A percentile compares a stretch with the other conserved stretches of the same genome.
These are phyloP conservation scores for Colletotrichum sp. DNA, from an alignment of 2,329 filamentous ascomycete genomes.

Conservation along the genomic window DNA sequence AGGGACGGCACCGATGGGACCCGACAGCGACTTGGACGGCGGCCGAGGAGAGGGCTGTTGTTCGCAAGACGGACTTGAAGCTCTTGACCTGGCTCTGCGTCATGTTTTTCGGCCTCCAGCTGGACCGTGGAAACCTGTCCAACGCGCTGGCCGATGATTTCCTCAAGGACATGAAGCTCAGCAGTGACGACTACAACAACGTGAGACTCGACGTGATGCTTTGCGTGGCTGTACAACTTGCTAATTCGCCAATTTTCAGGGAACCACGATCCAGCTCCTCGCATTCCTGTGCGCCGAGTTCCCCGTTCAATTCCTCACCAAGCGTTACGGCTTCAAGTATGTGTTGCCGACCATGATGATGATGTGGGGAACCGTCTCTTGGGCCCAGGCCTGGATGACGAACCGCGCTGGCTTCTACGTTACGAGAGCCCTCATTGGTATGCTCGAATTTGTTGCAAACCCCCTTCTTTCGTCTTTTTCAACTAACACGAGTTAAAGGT, in stretches of 20 bases:
- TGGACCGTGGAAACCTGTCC: constrained; percentile 67
- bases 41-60: constrained; percentile 59
- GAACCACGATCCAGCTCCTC: constrained; percentile 60
- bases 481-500: constrained; percentile 3
- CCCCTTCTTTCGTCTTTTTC: background rate
- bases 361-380: constrained; percentile 24
- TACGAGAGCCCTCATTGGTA: constrained; percentile 40
- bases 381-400: constrained; percentile 32
- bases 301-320: constrained; percentile 66
- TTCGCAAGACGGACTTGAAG: constrained; percentile 54
- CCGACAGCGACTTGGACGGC: constrained; percentile 60
- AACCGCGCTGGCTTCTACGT: constrained; percentile 44
- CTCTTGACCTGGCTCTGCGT: constrained; percentile 42
- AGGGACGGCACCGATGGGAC: constrained; percentile 64
- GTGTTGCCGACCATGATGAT: constrained; percentile 32
- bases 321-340: constrained; percentile 44
- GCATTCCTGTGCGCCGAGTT: constrained; percentile 63
- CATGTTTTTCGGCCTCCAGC: constrained; percentile 65
- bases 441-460: background rate
- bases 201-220: constrained; percentile 23
- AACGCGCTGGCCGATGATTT: constrained; percentile 69
- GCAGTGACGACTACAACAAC: constrained; percentile 61
- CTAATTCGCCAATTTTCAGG: constrained; percentile 27
- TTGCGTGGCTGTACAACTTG: background rate
- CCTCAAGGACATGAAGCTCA: constrained; percentile 55